Conservation (phyloP, 2,329 filamentous ascomycete genomes). For the Aureobasidium leucospermi region DNA sequence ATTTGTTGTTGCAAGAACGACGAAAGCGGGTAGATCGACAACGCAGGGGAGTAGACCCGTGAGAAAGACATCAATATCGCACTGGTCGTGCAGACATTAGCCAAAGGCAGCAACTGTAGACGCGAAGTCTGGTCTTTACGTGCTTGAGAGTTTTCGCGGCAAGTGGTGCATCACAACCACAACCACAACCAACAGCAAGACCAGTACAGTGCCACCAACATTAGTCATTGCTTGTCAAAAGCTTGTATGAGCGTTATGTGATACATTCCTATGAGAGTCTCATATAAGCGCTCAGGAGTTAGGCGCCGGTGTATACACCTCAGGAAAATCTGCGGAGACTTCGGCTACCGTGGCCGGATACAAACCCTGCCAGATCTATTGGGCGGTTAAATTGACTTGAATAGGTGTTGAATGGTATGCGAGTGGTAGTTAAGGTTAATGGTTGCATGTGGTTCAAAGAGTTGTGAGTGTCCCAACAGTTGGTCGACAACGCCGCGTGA, state of each 20-base stretch:
- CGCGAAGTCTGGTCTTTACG: not conserved
- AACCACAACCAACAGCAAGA: not conserved
- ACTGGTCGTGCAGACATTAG: not conserved
- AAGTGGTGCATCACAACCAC: not conserved
- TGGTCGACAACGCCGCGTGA: not conserved
- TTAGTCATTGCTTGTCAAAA: not conserved
- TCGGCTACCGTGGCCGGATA: not conserved
- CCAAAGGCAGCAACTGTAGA: not conserved
- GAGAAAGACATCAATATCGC: not conserved
- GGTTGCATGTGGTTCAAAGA: not conserved
- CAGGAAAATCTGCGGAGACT: not conserved
- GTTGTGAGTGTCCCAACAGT: not conserved
- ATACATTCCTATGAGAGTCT: not conserved
- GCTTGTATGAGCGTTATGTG: not conserved
- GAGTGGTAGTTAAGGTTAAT: not conserved
- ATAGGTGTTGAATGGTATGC: not conserved
- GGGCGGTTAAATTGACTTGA: not conserved
- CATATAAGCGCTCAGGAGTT: not conserved
- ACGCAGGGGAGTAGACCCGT: not conserved
- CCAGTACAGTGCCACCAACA: not conserved
- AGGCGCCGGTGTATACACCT: not conserved
- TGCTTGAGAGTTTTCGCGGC: not conserved
- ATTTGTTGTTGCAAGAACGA: not conserved
- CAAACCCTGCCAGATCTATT: not conserved
- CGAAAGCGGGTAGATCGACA: not conserved